phyloP scores from a whole-genome alignment of 306 rosid genomes.

The Fragaria iinumae region DNA sequence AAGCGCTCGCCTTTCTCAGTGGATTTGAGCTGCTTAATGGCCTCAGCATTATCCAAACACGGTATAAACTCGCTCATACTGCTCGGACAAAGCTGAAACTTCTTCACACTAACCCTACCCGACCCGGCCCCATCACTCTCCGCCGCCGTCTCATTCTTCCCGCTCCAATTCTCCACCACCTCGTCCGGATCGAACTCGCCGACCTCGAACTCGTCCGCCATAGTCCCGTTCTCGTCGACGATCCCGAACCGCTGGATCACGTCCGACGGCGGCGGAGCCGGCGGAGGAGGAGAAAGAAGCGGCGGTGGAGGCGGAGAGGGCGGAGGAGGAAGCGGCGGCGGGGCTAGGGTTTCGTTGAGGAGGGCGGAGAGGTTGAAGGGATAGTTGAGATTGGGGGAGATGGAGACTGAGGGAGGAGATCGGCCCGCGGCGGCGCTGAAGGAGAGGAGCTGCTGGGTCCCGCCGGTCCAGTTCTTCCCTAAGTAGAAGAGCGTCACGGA shows the following conservation, averaged over 20 bases:
- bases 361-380: constrained; percentile 45
- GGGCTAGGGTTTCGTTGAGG: constrained; percentile 29
- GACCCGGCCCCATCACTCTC: constrained; percentile 27
- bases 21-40: constrained; percentile 57
- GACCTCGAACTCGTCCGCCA: constrained; percentile 76
- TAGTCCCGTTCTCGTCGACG: constrained; percentile 78
- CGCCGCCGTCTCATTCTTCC: constrained; percentile 47
- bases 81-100: constrained; percentile 53
- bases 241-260: constrained; percentile 59
- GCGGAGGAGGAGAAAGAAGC: neutral
- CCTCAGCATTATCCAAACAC: constrained; percentile 77
- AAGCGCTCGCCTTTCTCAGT: constrained; percentile 67
- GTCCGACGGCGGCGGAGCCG: constrained; percentile 30
- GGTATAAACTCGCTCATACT: constrained; percentile 80
- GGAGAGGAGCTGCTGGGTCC: constrained; percentile 71
- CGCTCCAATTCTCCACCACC: constrained; percentile 70
- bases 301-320: constrained; percentile 6
- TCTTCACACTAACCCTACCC: constrained; percentile 36
- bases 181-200: constrained; percentile 62
- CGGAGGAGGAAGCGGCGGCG: constrained; percentile 3
- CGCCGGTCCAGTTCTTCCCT: constrained; percentile 75
- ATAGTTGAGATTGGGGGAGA: constrained; percentile 60
- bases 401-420: constrained; percentile 37
- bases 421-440: constrained; percentile 34
- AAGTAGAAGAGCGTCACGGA: constrained; percentile 62